A percentile compares a stretch with the other conserved stretches of the same genome.
These are phyloP conservation scores for Farysia itapuensis DNA, from an alignment of 1,284 basidiomycete genomes.

Conservation along the genomic window DNA sequence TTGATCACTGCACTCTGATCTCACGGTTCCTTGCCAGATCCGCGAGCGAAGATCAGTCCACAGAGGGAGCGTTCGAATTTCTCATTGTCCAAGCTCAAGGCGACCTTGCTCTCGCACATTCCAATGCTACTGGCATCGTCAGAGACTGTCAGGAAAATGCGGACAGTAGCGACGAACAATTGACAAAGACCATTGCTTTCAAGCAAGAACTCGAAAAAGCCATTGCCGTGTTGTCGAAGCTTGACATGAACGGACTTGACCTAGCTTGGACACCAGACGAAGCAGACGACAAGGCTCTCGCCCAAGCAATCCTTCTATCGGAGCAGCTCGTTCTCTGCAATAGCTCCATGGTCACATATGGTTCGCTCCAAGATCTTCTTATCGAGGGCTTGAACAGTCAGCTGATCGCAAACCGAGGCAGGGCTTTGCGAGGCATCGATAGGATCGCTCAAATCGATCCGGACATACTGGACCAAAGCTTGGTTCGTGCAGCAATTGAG, in stretches of 20 bases:
- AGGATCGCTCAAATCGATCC: slow-evolving; percentile 40
- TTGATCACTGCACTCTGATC: slow-evolving; percentile 69
- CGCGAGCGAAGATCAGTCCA: slow-evolving; percentile 35
- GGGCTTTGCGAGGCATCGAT: slow-evolving; percentile 48
- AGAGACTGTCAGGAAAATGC: neutral
- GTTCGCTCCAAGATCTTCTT: slow-evolving; percentile 25
- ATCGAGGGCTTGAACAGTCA: slow-evolving; percentile 39
- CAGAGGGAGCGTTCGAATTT: slow-evolving; percentile 33
- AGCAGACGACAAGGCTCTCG: slow-evolving; percentile 15
- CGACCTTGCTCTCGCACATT: slow-evolving; percentile 36
- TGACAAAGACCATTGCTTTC: slow-evolving; percentile 21
- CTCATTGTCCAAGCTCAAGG: slow-evolving; percentile 41
- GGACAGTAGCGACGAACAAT: slow-evolving; percentile 2
- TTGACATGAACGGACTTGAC: neutral
- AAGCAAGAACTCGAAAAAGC: slow-evolving; percentile 21
- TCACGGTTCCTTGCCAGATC: slow-evolving; percentile 67
- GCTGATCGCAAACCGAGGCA: slow-evolving; percentile 46
- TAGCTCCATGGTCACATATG: slow-evolving; percentile 38
- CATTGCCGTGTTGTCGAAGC: slow-evolving; percentile 2
- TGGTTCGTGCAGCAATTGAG: slow-evolving; percentile 68
- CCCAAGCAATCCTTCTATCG: slow-evolving; percentile 16
- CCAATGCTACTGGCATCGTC: slow-evolving; percentile 12
- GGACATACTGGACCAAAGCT: slow-evolving; percentile 30
- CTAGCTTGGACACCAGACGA: slow-evolving; percentile 1
- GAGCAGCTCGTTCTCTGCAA: slow-evolving; percentile 32